A percentile compares a stretch with the other conserved stretches of the same genome.
Conservation (phyloP, 768 basidiomycete species). For the Gymnopilus dilepis region DNA sequence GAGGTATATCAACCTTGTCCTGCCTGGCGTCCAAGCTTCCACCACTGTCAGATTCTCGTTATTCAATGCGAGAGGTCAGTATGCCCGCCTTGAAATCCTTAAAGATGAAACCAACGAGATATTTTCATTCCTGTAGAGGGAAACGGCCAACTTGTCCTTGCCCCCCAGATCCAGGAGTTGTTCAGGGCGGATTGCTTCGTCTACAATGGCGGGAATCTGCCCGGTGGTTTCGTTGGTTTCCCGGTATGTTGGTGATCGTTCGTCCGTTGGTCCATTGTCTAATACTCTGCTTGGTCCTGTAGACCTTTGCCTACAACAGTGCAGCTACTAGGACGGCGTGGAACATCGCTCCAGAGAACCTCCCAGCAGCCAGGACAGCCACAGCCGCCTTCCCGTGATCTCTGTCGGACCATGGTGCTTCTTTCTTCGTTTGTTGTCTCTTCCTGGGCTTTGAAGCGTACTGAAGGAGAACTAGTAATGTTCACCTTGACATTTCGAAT, state of each 20-base stretch:
- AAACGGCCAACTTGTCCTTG: background rate
- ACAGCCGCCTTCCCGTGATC: no score
- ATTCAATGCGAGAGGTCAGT: background rate
- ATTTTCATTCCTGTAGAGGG: background rate
- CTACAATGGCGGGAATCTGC: background rate
- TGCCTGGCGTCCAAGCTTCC: background rate
- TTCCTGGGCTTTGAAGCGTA: no score
- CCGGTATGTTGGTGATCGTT: background rate
- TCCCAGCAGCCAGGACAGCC: background rate
- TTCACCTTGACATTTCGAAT: no score
- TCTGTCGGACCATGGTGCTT: no score
- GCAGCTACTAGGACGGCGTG: background rate
- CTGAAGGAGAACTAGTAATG: no score
- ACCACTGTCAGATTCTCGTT: background rate
- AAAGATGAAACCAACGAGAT: background rate
- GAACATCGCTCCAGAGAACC: background rate
- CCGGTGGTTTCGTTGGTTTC: background rate
- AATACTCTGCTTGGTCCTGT: background rate
- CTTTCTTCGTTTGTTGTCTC: no score
- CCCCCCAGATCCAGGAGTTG: background rate
- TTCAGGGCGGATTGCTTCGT: background rate
- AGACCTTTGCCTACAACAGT: background rate
- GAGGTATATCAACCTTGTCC: background rate
- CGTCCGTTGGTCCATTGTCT: no score
- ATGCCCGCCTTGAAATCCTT: background rate